Evolutionary conservation across 1,284 basidiomycete genomes (phyloP).

Genomic region (Boletus smithii): DNA sequence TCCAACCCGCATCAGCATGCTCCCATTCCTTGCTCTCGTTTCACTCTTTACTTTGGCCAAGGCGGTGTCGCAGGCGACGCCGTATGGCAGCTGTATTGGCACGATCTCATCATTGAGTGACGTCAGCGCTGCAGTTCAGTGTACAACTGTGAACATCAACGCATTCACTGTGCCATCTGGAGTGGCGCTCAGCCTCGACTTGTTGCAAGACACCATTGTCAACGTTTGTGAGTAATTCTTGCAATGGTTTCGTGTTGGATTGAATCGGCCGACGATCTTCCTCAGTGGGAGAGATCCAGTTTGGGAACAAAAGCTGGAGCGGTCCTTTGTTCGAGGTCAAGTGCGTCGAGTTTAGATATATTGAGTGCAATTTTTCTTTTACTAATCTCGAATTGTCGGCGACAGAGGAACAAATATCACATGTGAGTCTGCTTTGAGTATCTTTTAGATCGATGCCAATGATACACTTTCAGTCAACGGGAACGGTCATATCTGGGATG

Average conservation of each 20-base stretch:
- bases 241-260: not conserved
- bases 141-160: conserved; percentile 37
- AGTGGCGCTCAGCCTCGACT: conserved; percentile 37
- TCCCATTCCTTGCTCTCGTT: conserved; percentile 11
- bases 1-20: conserved; percentile 17
- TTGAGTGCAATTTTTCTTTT: not conserved
- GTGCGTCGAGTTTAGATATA: conserved; percentile 16
- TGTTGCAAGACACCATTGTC: conserved; percentile 43
- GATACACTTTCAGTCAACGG: conserved; percentile 40
- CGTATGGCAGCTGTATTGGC: conserved; percentile 26
- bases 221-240: conserved; percentile 30
- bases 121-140: conserved; percentile 31
- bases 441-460: not conserved
- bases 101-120: conserved; percentile 36
- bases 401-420: conserved; percentile 38
- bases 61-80: conserved; percentile 14
- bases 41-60: conserved; percentile 22
- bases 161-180: conserved; percentile 45
- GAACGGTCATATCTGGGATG: conserved; percentile 45
- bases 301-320: conserved; percentile 40
- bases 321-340: conserved; percentile 39
- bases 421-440: conserved; percentile 31
- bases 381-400: not conserved
- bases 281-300: conserved; percentile 45
- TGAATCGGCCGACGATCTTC: not conserved